Conservation (phyloP, 805 yeast species). For the Metschnikowia cubensis region DNA sequence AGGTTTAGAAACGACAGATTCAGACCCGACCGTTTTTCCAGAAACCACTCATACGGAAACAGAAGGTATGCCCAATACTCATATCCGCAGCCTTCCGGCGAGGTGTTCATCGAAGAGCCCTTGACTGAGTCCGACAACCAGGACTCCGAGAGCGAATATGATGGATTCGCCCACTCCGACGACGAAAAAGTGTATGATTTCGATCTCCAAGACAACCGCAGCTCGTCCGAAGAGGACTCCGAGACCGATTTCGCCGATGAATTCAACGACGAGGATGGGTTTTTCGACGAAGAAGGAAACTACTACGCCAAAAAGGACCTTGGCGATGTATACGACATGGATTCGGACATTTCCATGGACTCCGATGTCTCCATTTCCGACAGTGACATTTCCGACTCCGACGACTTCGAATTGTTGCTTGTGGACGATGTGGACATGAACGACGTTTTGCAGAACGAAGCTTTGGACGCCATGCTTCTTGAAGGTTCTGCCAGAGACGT, state of each 20-base stretch:
- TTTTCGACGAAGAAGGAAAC: neutral
- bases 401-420: constrained; percentile 16
- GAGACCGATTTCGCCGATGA: neutral
- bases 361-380: no score
- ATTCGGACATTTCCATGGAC: constrained; percentile 6
- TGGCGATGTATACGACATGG: constrained; percentile 15
- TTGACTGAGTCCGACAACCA: constrained; percentile 31
- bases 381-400: constrained; percentile 11
- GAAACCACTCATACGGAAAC: constrained; percentile 4
- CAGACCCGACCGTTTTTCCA: neutral
- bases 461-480: constrained; percentile 28
- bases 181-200: constrained; percentile 28
- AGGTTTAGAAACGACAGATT: no score
- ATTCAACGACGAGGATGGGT: constrained; percentile 1
- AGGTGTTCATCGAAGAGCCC: constrained; percentile 43
- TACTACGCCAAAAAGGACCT: neutral
- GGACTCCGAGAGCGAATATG: constrained; percentile 21
- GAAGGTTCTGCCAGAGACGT: constrained; percentile 23
- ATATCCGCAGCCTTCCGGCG: constrained; percentile 32
- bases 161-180: constrained; percentile 21
- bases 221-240: no score
- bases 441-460: constrained; percentile 36
- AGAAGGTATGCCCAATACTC: constrained; percentile 31
- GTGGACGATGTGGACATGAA: constrained; percentile 33
- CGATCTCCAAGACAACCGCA: constrained; percentile 20